Conservation (phyloP, 1,284 basidiomycete genomes). For the Ustilago xerochloae region DNA sequence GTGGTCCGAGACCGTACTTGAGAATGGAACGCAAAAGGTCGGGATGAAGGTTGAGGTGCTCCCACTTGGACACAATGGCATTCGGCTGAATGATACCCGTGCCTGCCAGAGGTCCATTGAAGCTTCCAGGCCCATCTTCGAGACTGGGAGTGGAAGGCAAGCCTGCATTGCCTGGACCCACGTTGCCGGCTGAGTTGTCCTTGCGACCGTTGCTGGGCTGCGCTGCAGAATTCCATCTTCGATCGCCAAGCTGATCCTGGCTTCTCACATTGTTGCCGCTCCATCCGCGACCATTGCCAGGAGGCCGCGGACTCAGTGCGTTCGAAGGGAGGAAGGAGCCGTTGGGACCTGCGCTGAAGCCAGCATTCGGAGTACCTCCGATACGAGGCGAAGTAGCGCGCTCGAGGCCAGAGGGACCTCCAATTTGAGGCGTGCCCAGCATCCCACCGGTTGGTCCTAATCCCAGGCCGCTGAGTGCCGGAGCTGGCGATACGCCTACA, state of each 20-base stretch:
- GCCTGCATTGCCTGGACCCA: not conserved
- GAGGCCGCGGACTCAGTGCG: constrained; percentile 42
- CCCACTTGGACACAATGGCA: constrained; percentile 92
- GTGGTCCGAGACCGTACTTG: constrained; percentile 96
- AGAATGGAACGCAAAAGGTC: constrained; percentile 88
- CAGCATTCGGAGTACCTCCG: constrained; percentile 15
- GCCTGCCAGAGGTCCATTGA: constrained; percentile 14
- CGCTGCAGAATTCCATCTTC: constrained; percentile 27
- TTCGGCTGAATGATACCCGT: constrained; percentile 80
- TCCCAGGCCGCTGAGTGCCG: constrained; percentile 34
- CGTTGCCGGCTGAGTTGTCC: not conserved
- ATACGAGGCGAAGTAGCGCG: constrained; percentile 42
- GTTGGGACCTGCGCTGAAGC: constrained; percentile 13
- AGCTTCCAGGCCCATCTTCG: constrained; percentile 16
- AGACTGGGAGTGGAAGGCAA: constrained; percentile 20
- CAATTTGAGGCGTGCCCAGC: constrained; percentile 40
- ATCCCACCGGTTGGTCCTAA: constrained; percentile 21
- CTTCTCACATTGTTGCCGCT: constrained; percentile 17
- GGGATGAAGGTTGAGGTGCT: constrained; percentile 85
- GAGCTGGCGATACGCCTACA: not conserved
- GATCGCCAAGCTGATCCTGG: constrained; percentile 21
- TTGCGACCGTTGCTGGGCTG: constrained; percentile 18
- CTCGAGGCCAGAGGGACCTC: constrained; percentile 27
- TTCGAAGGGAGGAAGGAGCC: constrained; percentile 18
- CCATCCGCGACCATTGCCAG: constrained; percentile 31